Percentiles rank a stretch among this genome's conserved stretches.
Evolutionary conservation across 1,284 basidiomycete genomes (phyloP).

Genomic region (Trichosporon asahii): DNA sequence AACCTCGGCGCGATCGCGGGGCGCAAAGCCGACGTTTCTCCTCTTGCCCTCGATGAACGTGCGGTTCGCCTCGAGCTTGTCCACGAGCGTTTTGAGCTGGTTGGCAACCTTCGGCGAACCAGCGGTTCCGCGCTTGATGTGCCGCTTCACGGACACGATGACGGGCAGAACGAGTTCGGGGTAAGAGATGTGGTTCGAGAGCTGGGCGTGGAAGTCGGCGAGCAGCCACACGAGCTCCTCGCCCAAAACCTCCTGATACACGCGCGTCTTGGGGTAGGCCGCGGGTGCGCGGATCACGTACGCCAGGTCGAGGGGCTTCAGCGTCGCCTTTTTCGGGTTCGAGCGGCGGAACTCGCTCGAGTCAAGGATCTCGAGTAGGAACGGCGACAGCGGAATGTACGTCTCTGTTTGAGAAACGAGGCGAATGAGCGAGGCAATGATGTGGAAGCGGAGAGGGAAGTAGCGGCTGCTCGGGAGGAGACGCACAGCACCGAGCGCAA

Average conservation of each 20-base stretch:
- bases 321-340: conserved; percentile 78
- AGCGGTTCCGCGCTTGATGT: conserved; percentile 59
- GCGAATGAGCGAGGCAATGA: conserved; percentile 68
- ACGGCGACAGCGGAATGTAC: conserved; percentile 85
- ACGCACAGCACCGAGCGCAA: conserved; percentile 86
- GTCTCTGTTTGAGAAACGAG: conserved; percentile 72
- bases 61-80: conserved; percentile 78
- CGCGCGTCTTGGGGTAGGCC: conserved; percentile 81
- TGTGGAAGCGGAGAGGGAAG: conserved; percentile 74
- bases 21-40: conserved; percentile 64
- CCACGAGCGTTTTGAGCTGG: conserved; percentile 68
- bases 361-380: conserved; percentile 80
- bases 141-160: conserved; percentile 66
- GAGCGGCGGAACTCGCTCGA: conserved; percentile 67
- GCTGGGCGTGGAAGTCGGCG: conserved; percentile 67
- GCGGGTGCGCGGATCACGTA: conserved; percentile 81
- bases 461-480: conserved; percentile 77
- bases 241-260: conserved; percentile 77
- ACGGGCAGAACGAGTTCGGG: conserved; percentile 89
- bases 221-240: conserved; percentile 79
- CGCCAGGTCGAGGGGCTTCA: conserved; percentile 85
- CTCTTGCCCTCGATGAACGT: conserved; percentile 70
- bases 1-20: conserved; percentile 66
- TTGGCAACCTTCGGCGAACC: conserved; percentile 54
- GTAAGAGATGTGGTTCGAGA: conserved; percentile 76